These are phyloP conservation scores for Exidia glandulosa DNA, from an alignment of 768 basidiomycete species.

Conservation along the genomic window DNA sequence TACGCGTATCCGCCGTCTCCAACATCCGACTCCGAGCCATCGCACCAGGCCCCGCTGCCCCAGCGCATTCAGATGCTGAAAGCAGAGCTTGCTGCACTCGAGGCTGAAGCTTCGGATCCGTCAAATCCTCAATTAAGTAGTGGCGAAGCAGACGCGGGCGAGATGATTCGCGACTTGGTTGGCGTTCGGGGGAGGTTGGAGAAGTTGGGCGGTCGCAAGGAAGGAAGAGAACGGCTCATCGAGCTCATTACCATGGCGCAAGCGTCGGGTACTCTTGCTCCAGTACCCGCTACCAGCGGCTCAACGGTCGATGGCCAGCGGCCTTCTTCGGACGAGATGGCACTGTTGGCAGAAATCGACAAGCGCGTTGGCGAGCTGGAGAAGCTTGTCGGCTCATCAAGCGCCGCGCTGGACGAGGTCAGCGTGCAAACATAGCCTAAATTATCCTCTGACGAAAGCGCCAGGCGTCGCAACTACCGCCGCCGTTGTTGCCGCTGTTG, in stretches of 20 bases:
- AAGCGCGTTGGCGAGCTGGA: conserved; percentile 77
- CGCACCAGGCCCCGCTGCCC: conserved; percentile 38
- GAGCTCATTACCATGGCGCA: conserved; percentile 21
- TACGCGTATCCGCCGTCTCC: conserved; percentile 53
- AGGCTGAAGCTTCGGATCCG: conserved; percentile 72
- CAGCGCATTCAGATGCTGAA: conserved; percentile 57
- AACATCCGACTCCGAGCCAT: conserved; percentile 31
- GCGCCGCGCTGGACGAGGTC: conserved; percentile 73
- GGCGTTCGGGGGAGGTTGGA: conserved; percentile 62
- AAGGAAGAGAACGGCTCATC: conserved; percentile 55
- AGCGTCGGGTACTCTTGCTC: not conserved
- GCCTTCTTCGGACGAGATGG: conserved; percentile 21
- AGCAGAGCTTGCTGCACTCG: conserved; percentile 68
- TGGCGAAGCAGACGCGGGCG: conserved; percentile 43
- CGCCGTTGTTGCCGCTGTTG: conserved; percentile 74
- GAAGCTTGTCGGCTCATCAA: conserved; percentile 71
- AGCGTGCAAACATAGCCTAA: conserved; percentile 8
- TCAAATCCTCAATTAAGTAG: conserved; percentile 48
- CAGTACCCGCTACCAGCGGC: not conserved
- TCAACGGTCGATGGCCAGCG: not conserved
- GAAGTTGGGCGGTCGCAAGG: conserved; percentile 51
- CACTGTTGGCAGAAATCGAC: conserved; percentile 64
- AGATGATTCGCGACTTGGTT: conserved; percentile 65
- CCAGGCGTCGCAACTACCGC: conserved; percentile 61
- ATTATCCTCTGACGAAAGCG: not conserved